Evolutionary conservation across 192 early-diverging fungal genomes (phyloP), one percentile per base, ranked within the genome.

Genomic region (Haplosporangium gracile): DNA sequence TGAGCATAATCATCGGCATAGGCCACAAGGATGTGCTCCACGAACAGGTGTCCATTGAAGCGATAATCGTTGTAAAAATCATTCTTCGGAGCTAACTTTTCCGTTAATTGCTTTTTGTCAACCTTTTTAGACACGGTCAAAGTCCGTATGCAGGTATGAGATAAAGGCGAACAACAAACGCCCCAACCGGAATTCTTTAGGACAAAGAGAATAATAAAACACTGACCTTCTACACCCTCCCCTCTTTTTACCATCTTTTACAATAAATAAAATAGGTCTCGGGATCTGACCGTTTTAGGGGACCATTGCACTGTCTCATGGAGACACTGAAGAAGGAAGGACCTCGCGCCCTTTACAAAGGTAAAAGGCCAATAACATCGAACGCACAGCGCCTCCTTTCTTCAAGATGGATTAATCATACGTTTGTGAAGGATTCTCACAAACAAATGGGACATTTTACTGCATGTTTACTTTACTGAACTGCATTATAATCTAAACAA

Each of bases 341-440:
- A 4, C 83, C 91, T 22, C 90, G 93, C 8, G 97, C 95, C 13
- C 90, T 99, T 8, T 99, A 99, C 90, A 97, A 97, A 83, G 97
- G 82, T 89, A 68, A 65, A 6, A 29, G 68, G 40, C 7, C 7
- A 1, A 45, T n/a, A 49, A 1, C 13, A 75, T 6, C 26, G 40
- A 38, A 38, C n/a, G 49, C 29, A 29, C 24, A 4, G 10, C 26
- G 26, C 11, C n/a, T 15, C n/a, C 32, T 9, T 11, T 29, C 29
- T 16, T 10, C 32, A 10, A 32, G 2, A 32, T 32, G 1, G 49
- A 22, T 18, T 4, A 26, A 29, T 65, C 60, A 65, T 65, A 0
- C 60, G 29, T 32, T 65, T 65, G 29, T 51, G 18, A 5, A 51
- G 49, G 18, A 51, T 15, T 20, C 36, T 51, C 49, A 51, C 16